Evolutionary conservation across 2,329 filamentous ascomycete genomes (phyloP).

Genomic region (Trichoderma asperellum): DNA sequence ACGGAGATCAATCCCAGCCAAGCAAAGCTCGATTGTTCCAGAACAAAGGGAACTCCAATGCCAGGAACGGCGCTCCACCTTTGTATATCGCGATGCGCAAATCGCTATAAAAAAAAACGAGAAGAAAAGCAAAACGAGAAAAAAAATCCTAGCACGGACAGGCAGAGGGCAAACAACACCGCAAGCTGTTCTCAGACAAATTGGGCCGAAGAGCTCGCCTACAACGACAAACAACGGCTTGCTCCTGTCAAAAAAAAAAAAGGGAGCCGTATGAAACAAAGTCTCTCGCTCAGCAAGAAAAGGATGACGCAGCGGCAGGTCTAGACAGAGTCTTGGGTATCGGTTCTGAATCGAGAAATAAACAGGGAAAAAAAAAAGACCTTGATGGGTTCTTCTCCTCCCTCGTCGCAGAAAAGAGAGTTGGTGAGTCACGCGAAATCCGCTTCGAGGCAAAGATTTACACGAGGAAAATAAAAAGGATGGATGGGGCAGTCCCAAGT

Average conservation of each 20-base stretch:
- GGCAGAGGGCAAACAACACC: not conserved
- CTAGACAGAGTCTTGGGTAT: not conserved
- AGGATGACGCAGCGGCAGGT: not conserved
- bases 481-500: constrained; percentile 9
- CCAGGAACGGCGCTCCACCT: constrained; percentile 10
- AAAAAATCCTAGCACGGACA: not conserved
- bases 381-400: not conserved
- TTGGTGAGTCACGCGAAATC: constrained; percentile 16
- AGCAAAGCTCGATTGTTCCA: not conserved
- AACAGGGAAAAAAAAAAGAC: not conserved
- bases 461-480: not conserved
- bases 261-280: constrained; percentile 3
- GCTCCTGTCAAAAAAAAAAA: not conserved
- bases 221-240: not conserved
- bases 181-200: not conserved
- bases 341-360: not conserved
- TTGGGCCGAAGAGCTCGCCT: not conserved
- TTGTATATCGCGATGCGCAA: constrained; percentile 17
- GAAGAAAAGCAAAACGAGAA: not conserved
- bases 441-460: constrained; percentile 22
- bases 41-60: not conserved
- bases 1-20: not conserved
- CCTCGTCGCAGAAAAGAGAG: not conserved
- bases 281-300: not conserved
- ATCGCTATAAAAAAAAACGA: not conserved